Evolutionary conservation across 1,139 yeast genomes (phyloP).

Genomic region (Arxiozyma telluris): DNA sequence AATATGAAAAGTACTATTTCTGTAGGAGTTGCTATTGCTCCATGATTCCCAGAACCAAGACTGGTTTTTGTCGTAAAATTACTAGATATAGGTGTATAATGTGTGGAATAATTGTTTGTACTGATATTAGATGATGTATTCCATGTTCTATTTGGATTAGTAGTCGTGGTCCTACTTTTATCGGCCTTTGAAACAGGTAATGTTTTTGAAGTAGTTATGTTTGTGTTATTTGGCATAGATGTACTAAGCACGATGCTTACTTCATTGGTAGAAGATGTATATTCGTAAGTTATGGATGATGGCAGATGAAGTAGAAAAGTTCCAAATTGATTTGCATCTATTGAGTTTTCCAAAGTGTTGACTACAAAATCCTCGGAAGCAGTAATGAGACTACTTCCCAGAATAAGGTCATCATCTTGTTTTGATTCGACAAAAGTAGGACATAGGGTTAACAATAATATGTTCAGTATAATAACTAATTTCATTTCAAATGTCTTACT

Average conservation of each 20-base stretch:
- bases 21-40: background rate
- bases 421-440: background rate
- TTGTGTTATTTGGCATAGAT: background rate
- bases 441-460: background rate
- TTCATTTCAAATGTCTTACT: background rate
- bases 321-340: background rate
- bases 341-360: background rate
- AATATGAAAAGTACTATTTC: background rate
- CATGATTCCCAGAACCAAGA: background rate
- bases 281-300: conserved; percentile 1
- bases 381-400: background rate
- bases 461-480: no score
- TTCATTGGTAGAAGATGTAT: background rate
- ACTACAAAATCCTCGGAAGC: background rate
- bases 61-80: background rate
- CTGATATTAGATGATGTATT: background rate
- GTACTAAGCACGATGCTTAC: background rate
- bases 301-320: conserved; percentile 4
- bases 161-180: background rate
- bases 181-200: background rate
- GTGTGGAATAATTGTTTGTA: background rate
- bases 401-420: background rate
- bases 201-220: background rate
- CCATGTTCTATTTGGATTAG: background rate
- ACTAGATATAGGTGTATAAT: background rate